These are phyloP conservation scores for Dactylonectria estremocensis DNA, from an alignment of 2,329 filamentous ascomycete genomes.

Conservation along the genomic window DNA sequence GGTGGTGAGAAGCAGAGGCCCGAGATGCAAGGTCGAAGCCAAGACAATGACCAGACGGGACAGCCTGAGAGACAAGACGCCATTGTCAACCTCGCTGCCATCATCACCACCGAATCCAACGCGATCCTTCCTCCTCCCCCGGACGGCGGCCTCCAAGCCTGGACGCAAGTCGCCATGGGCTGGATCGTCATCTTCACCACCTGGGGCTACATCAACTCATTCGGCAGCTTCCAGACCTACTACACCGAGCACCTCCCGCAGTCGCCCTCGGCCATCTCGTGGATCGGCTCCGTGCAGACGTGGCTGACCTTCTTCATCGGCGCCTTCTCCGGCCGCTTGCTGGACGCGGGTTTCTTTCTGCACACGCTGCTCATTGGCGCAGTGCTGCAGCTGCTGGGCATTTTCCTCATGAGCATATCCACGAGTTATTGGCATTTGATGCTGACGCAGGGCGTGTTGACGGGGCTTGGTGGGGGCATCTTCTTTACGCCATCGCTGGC, in stretches of 20 bases:
- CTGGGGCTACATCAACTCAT: slow-evolving; percentile 63
- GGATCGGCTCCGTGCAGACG: slow-evolving; percentile 63
- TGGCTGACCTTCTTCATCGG: slow-evolving; percentile 61
- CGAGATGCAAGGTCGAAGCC: not conserved
- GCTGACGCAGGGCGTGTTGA: slow-evolving; percentile 67
- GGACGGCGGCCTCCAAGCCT: slow-evolving; percentile 49
- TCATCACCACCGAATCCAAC: slow-evolving; percentile 19
- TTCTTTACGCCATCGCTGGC: slow-evolving; percentile 71
- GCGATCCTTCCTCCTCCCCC: slow-evolving; percentile 39
- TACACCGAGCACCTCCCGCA: slow-evolving; percentile 53
- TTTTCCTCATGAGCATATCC: slow-evolving; percentile 62
- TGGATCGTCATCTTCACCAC: slow-evolving; percentile 60
- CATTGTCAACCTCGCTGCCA: slow-evolving; percentile 15
- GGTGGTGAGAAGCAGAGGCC: slow-evolving; percentile 12
- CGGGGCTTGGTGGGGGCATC: slow-evolving; percentile 66
- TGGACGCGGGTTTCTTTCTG: slow-evolving; percentile 62
- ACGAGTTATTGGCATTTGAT: slow-evolving; percentile 65
- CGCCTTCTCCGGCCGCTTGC: slow-evolving; percentile 59
- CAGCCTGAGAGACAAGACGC: slow-evolving; percentile 9
- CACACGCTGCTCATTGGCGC: slow-evolving; percentile 57
- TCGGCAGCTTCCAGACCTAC: slow-evolving; percentile 62
- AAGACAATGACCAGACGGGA: not conserved
- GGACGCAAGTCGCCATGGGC: slow-evolving; percentile 57
- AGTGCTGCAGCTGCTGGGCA: slow-evolving; percentile 57
- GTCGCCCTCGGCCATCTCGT: slow-evolving; percentile 58